Percentiles rank a stretch among this genome's conserved stretches.
Conservation (phyloP, 768 basidiomycete genomes). For the Coprinopsis cinerea region DNA sequence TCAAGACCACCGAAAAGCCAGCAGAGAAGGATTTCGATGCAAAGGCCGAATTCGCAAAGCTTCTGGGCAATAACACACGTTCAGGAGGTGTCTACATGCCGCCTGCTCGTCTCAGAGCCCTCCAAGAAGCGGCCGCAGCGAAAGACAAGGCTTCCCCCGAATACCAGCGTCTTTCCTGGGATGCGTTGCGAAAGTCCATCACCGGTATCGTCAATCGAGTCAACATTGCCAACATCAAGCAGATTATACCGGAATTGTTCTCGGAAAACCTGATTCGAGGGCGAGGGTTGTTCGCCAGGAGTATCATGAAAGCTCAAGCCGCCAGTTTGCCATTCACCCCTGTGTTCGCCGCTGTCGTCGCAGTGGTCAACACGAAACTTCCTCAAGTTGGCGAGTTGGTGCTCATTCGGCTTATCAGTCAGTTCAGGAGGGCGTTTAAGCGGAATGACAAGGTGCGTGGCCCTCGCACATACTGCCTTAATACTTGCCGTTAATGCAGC, state of each 20-base stretch:
- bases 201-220: slow-evolving; percentile 99
- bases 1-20: slow-evolving; percentile 33
- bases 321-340: slow-evolving; percentile 97
- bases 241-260: slow-evolving; percentile 86
- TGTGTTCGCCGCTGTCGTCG: slow-evolving; percentile 89
- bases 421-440: slow-evolving; percentile 92
- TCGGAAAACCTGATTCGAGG: slow-evolving; percentile 92
- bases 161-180: slow-evolving; percentile 96
- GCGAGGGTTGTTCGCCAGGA: slow-evolving; percentile 85
- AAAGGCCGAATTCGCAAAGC: slow-evolving; percentile 85
- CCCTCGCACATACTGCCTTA: no score
- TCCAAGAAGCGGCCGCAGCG: slow-evolving; percentile 72
- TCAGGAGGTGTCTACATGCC: slow-evolving; percentile 97
- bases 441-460: slow-evolving; percentile 88
- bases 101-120: slow-evolving; percentile 84
- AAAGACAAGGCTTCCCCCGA: slow-evolving; percentile 80
- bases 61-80: slow-evolving; percentile 53
- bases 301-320: slow-evolving; percentile 97
- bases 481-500: slow-evolving; percentile 2
- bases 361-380: slow-evolving; percentile 95
- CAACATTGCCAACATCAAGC: slow-evolving; percentile 94
- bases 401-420: slow-evolving; percentile 83
- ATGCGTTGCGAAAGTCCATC: slow-evolving; percentile 93
- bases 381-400: slow-evolving; percentile 95
- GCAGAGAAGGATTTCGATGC: slow-evolving; percentile 54